Evolutionary conservation across 805 yeast species (phyloP).

Genomic region (Nakazawaea ernobii): DNA sequence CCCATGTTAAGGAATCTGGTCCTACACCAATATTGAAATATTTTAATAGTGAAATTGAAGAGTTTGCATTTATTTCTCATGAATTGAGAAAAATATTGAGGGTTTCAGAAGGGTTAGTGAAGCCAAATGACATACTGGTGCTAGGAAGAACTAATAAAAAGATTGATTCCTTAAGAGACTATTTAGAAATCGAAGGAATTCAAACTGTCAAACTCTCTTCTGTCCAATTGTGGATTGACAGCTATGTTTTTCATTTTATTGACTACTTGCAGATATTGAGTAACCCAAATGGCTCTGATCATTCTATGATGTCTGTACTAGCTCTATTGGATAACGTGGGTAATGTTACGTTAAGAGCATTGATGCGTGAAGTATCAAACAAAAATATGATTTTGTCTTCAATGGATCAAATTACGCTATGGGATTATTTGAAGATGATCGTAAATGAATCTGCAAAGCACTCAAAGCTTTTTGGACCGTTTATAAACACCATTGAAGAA

Average conservation of each 20-base stretch:
- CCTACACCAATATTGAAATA: slow-evolving; percentile 21
- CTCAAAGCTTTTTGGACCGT: slow-evolving; percentile 19
- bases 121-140: slow-evolving; percentile 45
- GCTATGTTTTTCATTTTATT: slow-evolving; percentile 36
- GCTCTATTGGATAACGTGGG: slow-evolving; percentile 16
- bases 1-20: slow-evolving; percentile 18
- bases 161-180: slow-evolving; percentile 31
- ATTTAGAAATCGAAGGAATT: slow-evolving; percentile 36
- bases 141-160: slow-evolving; percentile 49
- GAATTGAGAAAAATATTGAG: slow-evolving; percentile 39
- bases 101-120: slow-evolving; percentile 35
- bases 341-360: slow-evolving; percentile 8
- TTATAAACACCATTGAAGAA: slow-evolving; percentile 12
- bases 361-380: slow-evolving; percentile 8
- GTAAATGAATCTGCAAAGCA: slow-evolving; percentile 6
- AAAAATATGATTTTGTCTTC: slow-evolving; percentile 16
- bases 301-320: slow-evolving; percentile 22
- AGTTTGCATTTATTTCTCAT: slow-evolving; percentile 33
- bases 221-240: slow-evolving; percentile 47
- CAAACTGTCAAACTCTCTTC: slow-evolving; percentile 36
- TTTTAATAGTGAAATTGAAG: slow-evolving; percentile 28
- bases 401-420: slow-evolving; percentile 8
- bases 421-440: slow-evolving; percentile 13
- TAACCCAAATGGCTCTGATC: slow-evolving; percentile 23
- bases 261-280: slow-evolving; percentile 41